These are phyloP conservation scores for Phascolomyces articulosus DNA, from an alignment of 371 early-diverging fungal genomes.

Conservation along the genomic window DNA sequence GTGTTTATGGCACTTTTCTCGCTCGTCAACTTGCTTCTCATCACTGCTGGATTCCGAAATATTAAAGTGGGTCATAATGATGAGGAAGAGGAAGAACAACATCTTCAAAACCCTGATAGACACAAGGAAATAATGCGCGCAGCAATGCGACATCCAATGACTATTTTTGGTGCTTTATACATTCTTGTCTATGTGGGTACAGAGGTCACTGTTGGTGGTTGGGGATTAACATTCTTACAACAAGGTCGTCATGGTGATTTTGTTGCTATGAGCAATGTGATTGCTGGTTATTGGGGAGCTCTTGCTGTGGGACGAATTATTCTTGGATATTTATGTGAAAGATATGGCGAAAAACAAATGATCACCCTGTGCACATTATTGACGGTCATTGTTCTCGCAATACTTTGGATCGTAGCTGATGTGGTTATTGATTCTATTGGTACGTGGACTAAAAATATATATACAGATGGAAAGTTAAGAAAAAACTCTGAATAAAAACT, in stretches of 20 bases:
- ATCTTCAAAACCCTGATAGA: not conserved
- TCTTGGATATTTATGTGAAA: constrained; percentile 32
- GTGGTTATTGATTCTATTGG: constrained; percentile 24
- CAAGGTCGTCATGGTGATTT: constrained; percentile 27
- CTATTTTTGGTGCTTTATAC: constrained; percentile 26
- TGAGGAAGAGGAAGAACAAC: constrained; percentile 10
- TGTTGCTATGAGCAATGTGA: constrained; percentile 26
- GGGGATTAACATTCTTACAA: constrained; percentile 31
- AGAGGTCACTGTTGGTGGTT: constrained; percentile 35
- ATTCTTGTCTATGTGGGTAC: constrained; percentile 37
- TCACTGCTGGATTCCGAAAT: constrained; percentile 18
- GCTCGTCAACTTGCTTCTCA: constrained; percentile 16
- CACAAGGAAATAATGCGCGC: constrained; percentile 12
- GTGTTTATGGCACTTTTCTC: constrained; percentile 18
- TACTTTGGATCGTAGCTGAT: constrained; percentile 16
- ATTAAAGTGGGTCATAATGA: constrained; percentile 12
- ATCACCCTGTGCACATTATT: constrained; percentile 21
- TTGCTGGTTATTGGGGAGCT: constrained; percentile 41
- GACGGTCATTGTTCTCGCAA: constrained; percentile 11
- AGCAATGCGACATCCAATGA: constrained; percentile 28
- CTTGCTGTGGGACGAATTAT: constrained; percentile 33
- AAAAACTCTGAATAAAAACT: not conserved
- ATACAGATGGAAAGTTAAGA: too few relatives aligned
- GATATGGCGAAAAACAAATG: constrained; percentile 30
- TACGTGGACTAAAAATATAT: too few relatives aligned